These are phyloP conservation scores for Fonsecaea pedrosoi DNA, from an alignment of 2,329 filamentous ascomycete species.

Conservation along the genomic window DNA sequence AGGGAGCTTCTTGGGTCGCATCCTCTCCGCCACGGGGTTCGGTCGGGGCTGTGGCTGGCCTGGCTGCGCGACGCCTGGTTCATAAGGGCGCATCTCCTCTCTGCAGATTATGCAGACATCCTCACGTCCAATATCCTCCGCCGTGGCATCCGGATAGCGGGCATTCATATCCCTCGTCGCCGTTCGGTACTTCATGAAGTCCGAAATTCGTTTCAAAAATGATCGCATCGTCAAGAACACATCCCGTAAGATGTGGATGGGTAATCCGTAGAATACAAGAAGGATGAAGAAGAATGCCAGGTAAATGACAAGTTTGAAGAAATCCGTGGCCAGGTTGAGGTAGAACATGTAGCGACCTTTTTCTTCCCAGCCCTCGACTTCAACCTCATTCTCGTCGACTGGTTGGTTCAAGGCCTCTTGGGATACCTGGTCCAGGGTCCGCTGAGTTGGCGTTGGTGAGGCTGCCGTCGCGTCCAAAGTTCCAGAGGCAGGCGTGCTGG, in stretches of 20 bases:
- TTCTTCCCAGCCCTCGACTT: conserved; percentile 94
- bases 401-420: conserved; percentile 52
- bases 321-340: conserved; percentile 84
- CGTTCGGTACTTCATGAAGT: conserved; percentile 86
- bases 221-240: conserved; percentile 92
- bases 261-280: conserved; percentile 90
- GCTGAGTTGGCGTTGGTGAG: conserved; percentile 30
- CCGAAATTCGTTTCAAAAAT: conserved; percentile 86
- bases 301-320: conserved; percentile 89
- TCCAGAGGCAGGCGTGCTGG: conserved; percentile 55
- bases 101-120: conserved; percentile 98
- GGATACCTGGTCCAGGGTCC: conserved; percentile 32
- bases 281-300: conserved; percentile 91
- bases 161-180: conserved; percentile 94
- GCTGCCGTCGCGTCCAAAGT: conserved; percentile 60
- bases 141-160: conserved; percentile 85
- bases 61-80: conserved; percentile 53
- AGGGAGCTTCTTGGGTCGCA: conserved; percentile 91
- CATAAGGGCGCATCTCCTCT: conserved; percentile 91
- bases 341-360: conserved; percentile 93
- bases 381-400: conserved; percentile 90
- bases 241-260: conserved; percentile 95
- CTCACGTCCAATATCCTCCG: conserved; percentile 81
- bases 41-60: conserved; percentile 43
- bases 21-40: conserved; percentile 73